Evolutionary conservation across 139 green algal genomes (phyloP), one percentile per base, ranked within the genome.

Genomic region (Trebouxia sp.): DNA sequence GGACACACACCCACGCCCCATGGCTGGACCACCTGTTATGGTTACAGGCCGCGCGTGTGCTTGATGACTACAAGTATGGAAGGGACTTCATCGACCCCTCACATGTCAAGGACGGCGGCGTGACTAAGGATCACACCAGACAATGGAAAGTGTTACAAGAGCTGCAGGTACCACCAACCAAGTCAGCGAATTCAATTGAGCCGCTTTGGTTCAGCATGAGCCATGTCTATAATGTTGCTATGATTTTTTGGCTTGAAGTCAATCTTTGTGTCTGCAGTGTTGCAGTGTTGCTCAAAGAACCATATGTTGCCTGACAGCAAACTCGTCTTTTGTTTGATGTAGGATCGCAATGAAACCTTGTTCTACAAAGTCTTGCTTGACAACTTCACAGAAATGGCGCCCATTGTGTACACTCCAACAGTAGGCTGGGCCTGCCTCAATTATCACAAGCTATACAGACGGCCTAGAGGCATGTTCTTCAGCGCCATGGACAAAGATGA

Each of bases 321-420:
- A n/a, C n/a, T n/a, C n/a, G n/a, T n/a, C n/a, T n/a, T n/a, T n/a
- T n/a, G n/a, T n/a, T n/a, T 35, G 35, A 9, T 88, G 53, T 87
- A 98, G 83, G 91, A 98, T 83, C 87, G 96, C 72, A 99, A 99
- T 82, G 94, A 98, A 85, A 97, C 93, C 2, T 90, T 99, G 0
- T 99, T 96, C 85, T 99, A 97, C 90, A 76, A 88, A 8, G 42
- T 93, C 8, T 79, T 92, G 39, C 67, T 90, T 30, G 80, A 92
- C 28, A 89, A 93, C 75, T 93, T 94, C 69, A 76, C 83, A 76
- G 92, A 98, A 42, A 96, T 99, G 89, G 93, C 95, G 1, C 96
- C 93, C 50, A 94, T 98, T 47, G 80, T 93, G 35, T 94, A 94
- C 85, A 95, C 91, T 0, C 92, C 92, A 20, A 96, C 92, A 17